Base-by-base conservation (phyloP, 2,329 filamentous ascomycete genomes). In the Talaromyces sp. region DNA sequence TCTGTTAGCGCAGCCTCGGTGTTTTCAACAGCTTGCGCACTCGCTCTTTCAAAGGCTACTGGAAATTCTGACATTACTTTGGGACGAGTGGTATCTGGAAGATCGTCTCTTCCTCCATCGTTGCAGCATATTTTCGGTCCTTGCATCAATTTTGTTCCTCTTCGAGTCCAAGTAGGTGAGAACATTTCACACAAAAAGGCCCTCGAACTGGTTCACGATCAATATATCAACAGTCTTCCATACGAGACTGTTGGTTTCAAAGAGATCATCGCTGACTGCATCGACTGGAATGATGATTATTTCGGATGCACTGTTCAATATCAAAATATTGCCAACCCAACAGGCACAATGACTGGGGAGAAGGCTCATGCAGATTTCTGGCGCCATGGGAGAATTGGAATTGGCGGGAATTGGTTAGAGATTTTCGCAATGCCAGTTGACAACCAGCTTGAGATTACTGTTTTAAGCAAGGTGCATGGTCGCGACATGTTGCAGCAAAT, bases 211-310 rank as follows among this genome's bases (percentile, higher is more conserved):
- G 43, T 59, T 26, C 57, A 59, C 17, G 54, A 43, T 14, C 57
- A 59, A 17, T 48, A 54, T 14, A 48, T 59, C 12, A 27, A 54
- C n/a, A 52, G 54, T 48, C 46, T 43, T 10, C 10, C 26, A 9
- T 48, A 59, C 19, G 57, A 59, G 31, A 41, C 57, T 46, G 57
- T 41, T 2, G 57, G 57, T 9, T 54, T 59, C 50, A 41, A 14
- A 9, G 57, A 59, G n/a, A 59, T 59, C 19, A 48, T 59, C 26
- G 10, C 21, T 10, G 32, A 32, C 10, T 59, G 50, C 57, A 59
- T 51, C 17, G 27, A 59, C 17, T 59, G 57, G 57, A 9, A 19
- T 27, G 57, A 54, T 3, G 26, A 54, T 21, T 46, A 46, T 9
- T 46, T 46, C 19, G 43, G 43, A 17, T 46, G n/a, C 19, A 46